phyloP scores from a whole-genome alignment of 768 basidiomycete genomes.

The Lentinula lateritia region DNA sequence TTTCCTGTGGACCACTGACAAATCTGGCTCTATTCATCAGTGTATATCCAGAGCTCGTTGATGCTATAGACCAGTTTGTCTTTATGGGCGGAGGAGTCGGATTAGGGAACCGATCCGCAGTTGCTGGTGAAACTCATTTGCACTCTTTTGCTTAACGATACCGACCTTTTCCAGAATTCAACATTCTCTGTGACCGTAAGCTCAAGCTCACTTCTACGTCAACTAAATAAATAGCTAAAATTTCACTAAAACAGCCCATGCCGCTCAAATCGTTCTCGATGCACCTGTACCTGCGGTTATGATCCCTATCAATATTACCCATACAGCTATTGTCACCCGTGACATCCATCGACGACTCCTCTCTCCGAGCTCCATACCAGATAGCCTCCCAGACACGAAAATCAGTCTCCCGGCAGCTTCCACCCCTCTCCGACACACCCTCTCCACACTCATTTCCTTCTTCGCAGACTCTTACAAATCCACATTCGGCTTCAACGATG shows the following conservation, averaged over 20 bases:
- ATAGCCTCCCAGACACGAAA: background rate
- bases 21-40: constrained; percentile 68
- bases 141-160: background rate
- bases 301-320: constrained; percentile 88
- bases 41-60: constrained; percentile 46
- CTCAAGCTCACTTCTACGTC: background rate
- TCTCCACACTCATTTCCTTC: constrained; percentile 70
- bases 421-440: constrained; percentile 57
- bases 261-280: constrained; percentile 70
- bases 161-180: constrained; percentile 49
- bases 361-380: constrained; percentile 17
- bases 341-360: constrained; percentile 50
- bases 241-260: constrained; percentile 50
- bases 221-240: background rate
- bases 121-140: constrained; percentile 43
- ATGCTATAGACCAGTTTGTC: constrained; percentile 62
- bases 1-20: constrained; percentile 83
- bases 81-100: constrained; percentile 94
- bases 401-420: constrained; percentile 24
- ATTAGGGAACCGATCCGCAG: constrained; percentile 73
- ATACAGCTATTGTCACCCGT: constrained; percentile 71
- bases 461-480: constrained; percentile 70
- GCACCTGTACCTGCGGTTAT: constrained; percentile 52
- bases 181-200: constrained; percentile 79
- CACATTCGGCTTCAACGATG: constrained; percentile 77